Base-by-base conservation (phyloP, 306 rosid species). In the Cicer yamashitae region DNA sequence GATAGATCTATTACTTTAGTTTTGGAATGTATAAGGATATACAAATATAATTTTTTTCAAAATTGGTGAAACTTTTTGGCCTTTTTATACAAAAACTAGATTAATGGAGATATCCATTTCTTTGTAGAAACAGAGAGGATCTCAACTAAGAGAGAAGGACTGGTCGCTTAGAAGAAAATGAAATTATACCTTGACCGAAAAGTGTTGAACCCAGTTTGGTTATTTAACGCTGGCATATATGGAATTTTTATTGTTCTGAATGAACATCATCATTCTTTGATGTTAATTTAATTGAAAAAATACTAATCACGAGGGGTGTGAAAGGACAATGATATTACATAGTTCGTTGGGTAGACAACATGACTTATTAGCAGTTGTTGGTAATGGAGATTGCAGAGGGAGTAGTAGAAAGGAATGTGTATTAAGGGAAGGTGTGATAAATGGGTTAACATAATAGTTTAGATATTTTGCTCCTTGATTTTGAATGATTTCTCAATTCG, bases 391-490 rank as follows among this genome's bases (percentile, higher is more conserved):
- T 20, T 20, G 22, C 0, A 25, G 40, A 25, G 14, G 25, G 39
- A 22, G 40, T 13, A 25, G 8, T 11, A 59, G 44, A 59, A 59
- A 20, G 22, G 17, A 9, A 6, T 34, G 65, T 61, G 67, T 61
- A 7, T 14, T 20, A 37, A 61, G 46, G 67, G 46, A 38, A n/a
- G 67, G 14, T 38, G 12, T 15, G 22, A 62, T 62, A n/a, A 62
- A 14, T n/a, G 50, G 34, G 69, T 15, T 38, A 39, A n/a, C 69
- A 14, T 5, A 39, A 7, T 39, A 62, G 30, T 39, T 38, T 62
- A 62, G 13, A 62, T 62, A 14, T n/a, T 61, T 61, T 13, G 6
- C 67, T 61, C 18, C 14, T 63, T 62, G 47, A 62, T 62, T 62
- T 62, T 7, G 13, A 62, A 60, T 37, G 67, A 37, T 60, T 37